Percentiles rank a stretch among this genome's conserved stretches.
Evolutionary conservation across 2,329 filamentous ascomycete species (phyloP).

Genomic region (Fonsecaea nubica): DNA sequence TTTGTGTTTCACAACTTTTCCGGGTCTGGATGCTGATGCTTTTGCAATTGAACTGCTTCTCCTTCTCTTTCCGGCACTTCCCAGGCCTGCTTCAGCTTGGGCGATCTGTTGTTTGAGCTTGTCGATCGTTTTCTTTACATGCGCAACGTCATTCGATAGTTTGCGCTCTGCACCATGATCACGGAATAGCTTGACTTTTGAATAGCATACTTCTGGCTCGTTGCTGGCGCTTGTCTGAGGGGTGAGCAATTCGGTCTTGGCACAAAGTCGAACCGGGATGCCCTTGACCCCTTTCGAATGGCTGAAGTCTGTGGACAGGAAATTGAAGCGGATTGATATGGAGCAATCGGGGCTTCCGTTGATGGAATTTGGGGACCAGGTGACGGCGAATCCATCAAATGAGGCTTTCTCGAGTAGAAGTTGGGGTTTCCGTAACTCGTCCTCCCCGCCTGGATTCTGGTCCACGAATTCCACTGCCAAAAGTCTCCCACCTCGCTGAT

Average conservation of each 20-base stretch:
- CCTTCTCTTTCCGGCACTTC: slow-evolving; percentile 67
- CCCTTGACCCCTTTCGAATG: slow-evolving; percentile 99
- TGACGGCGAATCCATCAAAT: slow-evolving; percentile 91
- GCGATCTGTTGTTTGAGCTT: slow-evolving; percentile 93
- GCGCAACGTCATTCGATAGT: slow-evolving; percentile 89
- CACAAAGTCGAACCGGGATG: slow-evolving; percentile 89
- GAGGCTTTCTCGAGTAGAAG: slow-evolving; percentile 77
- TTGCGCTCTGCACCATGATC: slow-evolving; percentile 96
- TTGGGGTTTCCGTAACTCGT: slow-evolving; percentile 64
- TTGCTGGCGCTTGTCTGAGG: slow-evolving; percentile 50
- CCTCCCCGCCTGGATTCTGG: slow-evolving; percentile 61
- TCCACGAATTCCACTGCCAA: slow-evolving; percentile 95
- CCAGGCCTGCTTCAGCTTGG: slow-evolving; percentile 69
- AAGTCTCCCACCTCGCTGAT: slow-evolving; percentile 88
- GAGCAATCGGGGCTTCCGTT: slow-evolving; percentile 76
- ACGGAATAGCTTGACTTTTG: slow-evolving; percentile 95
- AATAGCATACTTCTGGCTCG: slow-evolving; percentile 80
- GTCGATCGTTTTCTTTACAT: slow-evolving; percentile 95
- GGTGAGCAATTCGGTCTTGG: slow-evolving; percentile 78
- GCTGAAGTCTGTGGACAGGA: slow-evolving; percentile 96
- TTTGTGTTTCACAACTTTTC: slow-evolving; percentile 90
- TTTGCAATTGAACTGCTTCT: slow-evolving; percentile 61
- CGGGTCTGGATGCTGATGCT: slow-evolving; percentile 61
- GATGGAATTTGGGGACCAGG: slow-evolving; percentile 75
- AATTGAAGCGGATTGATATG: slow-evolving; percentile 94